A percentile compares a stretch with the other conserved stretches of the same genome.
Conservation (phyloP, 2,329 filamentous ascomycete genomes). For the Huntiella abstrusa region DNA sequence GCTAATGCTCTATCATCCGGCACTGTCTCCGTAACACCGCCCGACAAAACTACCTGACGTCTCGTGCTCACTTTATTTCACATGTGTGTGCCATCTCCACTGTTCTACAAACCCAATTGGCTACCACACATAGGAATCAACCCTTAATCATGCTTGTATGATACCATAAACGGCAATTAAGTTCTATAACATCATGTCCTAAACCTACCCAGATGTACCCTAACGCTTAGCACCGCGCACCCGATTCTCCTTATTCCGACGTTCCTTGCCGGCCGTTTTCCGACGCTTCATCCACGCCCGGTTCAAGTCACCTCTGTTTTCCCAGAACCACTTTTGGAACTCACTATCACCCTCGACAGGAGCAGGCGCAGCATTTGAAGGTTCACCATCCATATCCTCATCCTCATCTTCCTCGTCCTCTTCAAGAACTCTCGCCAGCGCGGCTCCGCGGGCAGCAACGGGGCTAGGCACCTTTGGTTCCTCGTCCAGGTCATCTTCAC, state of each 20-base stretch:
- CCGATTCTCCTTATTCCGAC: slow-evolving; percentile 46
- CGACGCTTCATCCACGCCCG: slow-evolving; percentile 46
- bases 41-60: too few species aligned
- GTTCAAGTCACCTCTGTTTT: slow-evolving; percentile 45
- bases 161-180: too few species aligned
- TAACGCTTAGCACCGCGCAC: slow-evolving; percentile 22
- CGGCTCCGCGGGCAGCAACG: background rate
- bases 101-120: too few species aligned
- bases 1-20: too few species aligned
- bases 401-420: slow-evolving; percentile 15
- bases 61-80: too few species aligned
- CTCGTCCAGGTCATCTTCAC: slow-evolving; percentile 27
- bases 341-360: slow-evolving; percentile 21
- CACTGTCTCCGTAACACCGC: too few species aligned
- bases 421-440: slow-evolving; percentile 7
- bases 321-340: slow-evolving; percentile 51
- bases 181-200: too few species aligned
- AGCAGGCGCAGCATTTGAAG: slow-evolving; percentile 11
- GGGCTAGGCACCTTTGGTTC: slow-evolving; percentile 17
- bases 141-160: too few species aligned
- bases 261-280: slow-evolving; percentile 45
- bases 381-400: slow-evolving; percentile 1
- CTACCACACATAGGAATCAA: too few species aligned
- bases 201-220: too few species aligned
- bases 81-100: too few species aligned